Base-by-base conservation (phyloP, 2,329 filamentous ascomycete species). In the Paracorniculantispora psalliotae region DNA sequence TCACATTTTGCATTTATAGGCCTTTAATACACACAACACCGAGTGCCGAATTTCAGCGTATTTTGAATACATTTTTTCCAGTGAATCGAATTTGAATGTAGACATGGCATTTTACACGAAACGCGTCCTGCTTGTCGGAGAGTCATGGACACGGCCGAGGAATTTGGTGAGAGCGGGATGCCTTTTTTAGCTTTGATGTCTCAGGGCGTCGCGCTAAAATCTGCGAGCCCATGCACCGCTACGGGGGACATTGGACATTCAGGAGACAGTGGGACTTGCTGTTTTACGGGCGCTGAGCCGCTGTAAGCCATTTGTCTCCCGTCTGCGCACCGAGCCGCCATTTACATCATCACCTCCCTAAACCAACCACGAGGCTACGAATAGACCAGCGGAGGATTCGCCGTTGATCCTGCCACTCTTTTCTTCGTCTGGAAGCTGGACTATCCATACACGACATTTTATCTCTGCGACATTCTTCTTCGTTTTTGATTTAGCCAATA, bases 281-380 rank as follows among this genome's bases (percentile, higher is more conserved):
- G 30, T n/a, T n/a, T n/a, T 23, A 23, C 30, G 33, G 33, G 33
- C 47, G 26, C 47, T 41, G 49, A 52, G 35, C 41, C 52, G 52
- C 52, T 46, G 28, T 44, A 54, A 52, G 50, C 25, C 19, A 44
- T 54, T 54, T 39, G 51, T 37, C 10, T 23, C 51, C 15, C 21
- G 10, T 21, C 25, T 17, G 25, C 7, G 50, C 50, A 19, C 39
- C 21, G 12, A 30, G 30, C 46, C 25, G 17, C 46, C 26, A 50
- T 15, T 26, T 44, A 57, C 37, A 51, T 51, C 47, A 57, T 35
- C 47, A 51, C 55, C 55, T 50, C 55, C 47, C 21, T 50, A 33
- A 48, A 23, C n/a, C 25, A 48, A 30, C 15, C 6, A 41, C 17
- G 15, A 19, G 17, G n/a, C 39, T n/a, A 21, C 7, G 15, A 37